Evolutionary conservation across 2,329 filamentous ascomycete genomes (phyloP), one percentile per base, ranked within the genome.

Genomic region (Tetracladium maxilliforme): DNA sequence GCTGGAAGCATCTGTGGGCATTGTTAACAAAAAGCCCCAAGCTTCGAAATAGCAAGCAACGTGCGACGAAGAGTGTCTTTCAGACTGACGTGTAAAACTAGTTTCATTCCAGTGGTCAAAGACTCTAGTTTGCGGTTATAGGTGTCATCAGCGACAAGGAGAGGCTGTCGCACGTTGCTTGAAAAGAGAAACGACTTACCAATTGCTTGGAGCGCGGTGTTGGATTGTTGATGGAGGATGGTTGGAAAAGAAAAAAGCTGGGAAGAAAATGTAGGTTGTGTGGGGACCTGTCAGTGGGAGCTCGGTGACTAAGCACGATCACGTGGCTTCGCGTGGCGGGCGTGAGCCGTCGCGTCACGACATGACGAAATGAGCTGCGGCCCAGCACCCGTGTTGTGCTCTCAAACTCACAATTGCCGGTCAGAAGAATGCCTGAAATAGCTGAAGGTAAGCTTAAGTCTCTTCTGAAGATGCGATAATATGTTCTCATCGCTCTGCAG

Each of bases 51-150:
- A 10, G 7, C 6, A 17, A 16, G 13, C 16, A 15, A 6, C n/a
- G 14, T 6, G 21, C 7, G 14, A 19, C 10, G 16, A 14, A 7
- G 16, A 30, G 25, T 25, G 16, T 30, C 48, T 47, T 53, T 90
- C 81, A 90, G 81, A 83, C 81, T 90, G 81, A 90, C 80, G 79
- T 87, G 74, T 74, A 81, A 72, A 70, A 64, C 49, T 53, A 70
- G 75, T 87, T 86, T 86, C 80, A 87, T 76, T 66, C 58, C 64
- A 49, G 51, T 61, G 77, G 73, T 92, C 82, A 90, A 90, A 92
- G 82, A 92, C 82, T 92, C 82, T 92, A 92, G 80, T 86, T 86
- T 75, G 74, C 69, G 77, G 78, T 83, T 75, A 67, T 64, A 59
- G 61, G 51, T 83, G 73, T 86, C 81, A 87, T 87, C 81, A 83